These are phyloP conservation scores for Syncephalis fuscata DNA, from an alignment of 371 early-diverging fungal genomes.

Conservation along the genomic window DNA sequence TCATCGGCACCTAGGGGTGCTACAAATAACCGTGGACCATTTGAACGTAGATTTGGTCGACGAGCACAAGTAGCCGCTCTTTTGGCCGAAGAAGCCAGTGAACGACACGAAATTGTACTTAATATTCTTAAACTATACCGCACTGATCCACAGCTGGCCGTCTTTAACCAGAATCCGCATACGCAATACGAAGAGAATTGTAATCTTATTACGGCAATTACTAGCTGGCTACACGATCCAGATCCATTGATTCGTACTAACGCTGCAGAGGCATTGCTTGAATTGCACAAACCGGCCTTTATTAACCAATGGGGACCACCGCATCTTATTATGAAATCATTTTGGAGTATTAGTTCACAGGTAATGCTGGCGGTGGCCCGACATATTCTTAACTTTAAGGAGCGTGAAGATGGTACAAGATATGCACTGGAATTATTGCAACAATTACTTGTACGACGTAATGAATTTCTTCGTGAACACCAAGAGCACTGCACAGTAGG, in stretches of 20 bases:
- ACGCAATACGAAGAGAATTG: conserved; percentile 39
- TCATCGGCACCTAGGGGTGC: too few species aligned
- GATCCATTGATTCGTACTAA: conserved; percentile 39
- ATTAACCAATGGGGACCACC: conserved; percentile 47
- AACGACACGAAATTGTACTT: conserved; percentile 52
- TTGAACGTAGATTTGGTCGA: conserved; percentile 14
- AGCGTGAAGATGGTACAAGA: conserved; percentile 31
- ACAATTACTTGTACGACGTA: conserved; percentile 38
- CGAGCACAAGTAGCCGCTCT: conserved; percentile 17
- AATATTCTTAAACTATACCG: conserved; percentile 58
- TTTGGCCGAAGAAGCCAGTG: conserved; percentile 23
- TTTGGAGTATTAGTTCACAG: conserved; percentile 48
- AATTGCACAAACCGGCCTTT: conserved; percentile 34
- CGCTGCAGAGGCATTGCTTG: conserved; percentile 51
- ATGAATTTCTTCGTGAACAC: conserved; percentile 31
- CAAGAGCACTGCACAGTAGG: conserved; percentile 27
- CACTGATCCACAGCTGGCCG: conserved; percentile 50
- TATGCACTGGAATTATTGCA: conserved; percentile 32
- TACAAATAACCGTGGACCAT: conserved; percentile 4
- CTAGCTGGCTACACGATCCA: conserved; percentile 41
- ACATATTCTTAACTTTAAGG: conserved; percentile 26
- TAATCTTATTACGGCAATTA: conserved; percentile 40
- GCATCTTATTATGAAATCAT: conserved; percentile 32
- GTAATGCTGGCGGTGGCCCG: conserved; percentile 29
- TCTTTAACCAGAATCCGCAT: conserved; percentile 13